phyloP scores from a whole-genome alignment of 331 rosid genomes.

The Rhamnella rubrinervis region DNA sequence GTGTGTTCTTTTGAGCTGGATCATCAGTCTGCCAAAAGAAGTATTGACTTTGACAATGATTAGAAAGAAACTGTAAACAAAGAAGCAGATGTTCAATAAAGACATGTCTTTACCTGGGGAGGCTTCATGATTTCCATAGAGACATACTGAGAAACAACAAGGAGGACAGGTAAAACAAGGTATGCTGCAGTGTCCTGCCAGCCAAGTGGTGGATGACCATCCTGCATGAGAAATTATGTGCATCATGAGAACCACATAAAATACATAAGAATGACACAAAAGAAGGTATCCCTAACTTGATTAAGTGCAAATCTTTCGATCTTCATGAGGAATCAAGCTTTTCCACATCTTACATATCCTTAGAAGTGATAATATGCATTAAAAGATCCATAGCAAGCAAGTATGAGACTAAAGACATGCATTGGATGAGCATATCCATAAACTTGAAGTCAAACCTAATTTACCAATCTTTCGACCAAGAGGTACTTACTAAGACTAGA shows the following conservation, averaged over 20 bases:
- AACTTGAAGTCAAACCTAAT: not conserved
- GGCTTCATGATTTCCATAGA: slow-evolving; percentile 99
- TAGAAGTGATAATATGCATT: not conserved
- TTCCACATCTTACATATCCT: not conserved
- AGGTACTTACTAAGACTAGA: not conserved
- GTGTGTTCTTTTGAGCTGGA: slow-evolving; percentile 86
- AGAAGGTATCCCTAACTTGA: slow-evolving; percentile 17
- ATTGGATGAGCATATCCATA: not conserved
- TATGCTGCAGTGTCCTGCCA: slow-evolving; percentile 90
- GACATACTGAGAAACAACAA: slow-evolving; percentile 72
- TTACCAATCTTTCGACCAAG: not conserved
- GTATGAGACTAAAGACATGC: not conserved
- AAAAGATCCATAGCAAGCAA: slow-evolving; percentile 3
- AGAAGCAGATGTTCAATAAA: slow-evolving; percentile 15
- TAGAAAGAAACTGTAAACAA: slow-evolving; percentile 9
- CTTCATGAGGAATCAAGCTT: not conserved
- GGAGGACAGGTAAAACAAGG: slow-evolving; percentile 93
- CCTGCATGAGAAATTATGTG: slow-evolving; percentile 48
- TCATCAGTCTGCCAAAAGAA: slow-evolving; percentile 81
- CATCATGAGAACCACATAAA: slow-evolving; percentile 11
- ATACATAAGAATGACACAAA: slow-evolving; percentile 11
- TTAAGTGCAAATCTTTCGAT: slow-evolving; percentile 6
- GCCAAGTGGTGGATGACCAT: slow-evolving; percentile 99
- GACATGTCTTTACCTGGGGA: slow-evolving; percentile 62
- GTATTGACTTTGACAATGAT: slow-evolving; percentile 23